Evolutionary conservation across 2,329 filamentous ascomycete species (phyloP).

Genomic region (Podosphaera fusca): DNA sequence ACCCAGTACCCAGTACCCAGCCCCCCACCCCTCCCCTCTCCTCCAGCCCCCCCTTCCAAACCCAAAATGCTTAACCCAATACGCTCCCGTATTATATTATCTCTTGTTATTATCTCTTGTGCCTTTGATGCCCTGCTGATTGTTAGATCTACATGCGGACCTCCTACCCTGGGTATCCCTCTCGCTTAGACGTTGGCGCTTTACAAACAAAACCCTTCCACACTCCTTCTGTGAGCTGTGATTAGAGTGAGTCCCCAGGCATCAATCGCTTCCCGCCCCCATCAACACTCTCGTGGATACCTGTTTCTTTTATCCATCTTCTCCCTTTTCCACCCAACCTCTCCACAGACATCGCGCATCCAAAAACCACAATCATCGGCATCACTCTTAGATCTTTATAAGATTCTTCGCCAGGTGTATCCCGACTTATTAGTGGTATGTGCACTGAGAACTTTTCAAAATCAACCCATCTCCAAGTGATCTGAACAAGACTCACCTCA

Average conservation of each 20-base stretch:
- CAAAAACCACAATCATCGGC: conserved; percentile 1
- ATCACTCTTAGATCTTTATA: conserved; percentile 10
- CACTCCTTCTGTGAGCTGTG: background rate
- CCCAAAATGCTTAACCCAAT: background rate
- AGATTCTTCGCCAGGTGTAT: conserved; percentile 8
- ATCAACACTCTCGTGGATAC: background rate
- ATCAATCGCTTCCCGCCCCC: background rate
- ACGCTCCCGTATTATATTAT: background rate
- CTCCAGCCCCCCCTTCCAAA: background rate
- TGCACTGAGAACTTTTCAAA: conserved; percentile 10
- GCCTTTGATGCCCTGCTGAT: background rate
- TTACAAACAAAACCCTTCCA: background rate
- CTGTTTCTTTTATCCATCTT: background rate
- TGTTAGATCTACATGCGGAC: background rate
- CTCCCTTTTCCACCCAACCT: conserved; percentile 7
- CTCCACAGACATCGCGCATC: background rate
- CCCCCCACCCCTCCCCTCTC: background rate
- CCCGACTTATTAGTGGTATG: conserved; percentile 9
- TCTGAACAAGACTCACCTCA: conserved; percentile 1
- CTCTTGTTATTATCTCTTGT: background rate
- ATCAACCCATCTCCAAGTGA: conserved; percentile 4
- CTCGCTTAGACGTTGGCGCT: background rate
- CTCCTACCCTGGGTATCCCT: background rate
- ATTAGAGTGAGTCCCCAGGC: background rate
- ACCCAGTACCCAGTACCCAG: background rate